Percentiles rank a stretch among this genome's conserved stretches.
These are phyloP conservation scores for Entelexis paramagnoliae DNA, from an alignment of 1,139 yeast genomes.

Conservation along the genomic window DNA sequence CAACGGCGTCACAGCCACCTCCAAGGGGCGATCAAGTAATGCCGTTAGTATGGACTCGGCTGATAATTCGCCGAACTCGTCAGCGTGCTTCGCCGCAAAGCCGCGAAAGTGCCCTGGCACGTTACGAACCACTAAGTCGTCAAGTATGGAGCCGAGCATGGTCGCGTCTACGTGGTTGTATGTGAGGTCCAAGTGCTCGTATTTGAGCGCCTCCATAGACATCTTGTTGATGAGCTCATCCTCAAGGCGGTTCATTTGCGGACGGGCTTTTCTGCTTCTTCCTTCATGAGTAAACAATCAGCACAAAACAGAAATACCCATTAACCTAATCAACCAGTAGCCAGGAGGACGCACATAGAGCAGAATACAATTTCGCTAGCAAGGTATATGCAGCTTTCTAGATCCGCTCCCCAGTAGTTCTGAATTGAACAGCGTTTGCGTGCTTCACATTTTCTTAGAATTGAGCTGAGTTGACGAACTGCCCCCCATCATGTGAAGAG, in stretches of 20 bases:
- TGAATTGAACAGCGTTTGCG: no score
- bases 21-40: constrained; percentile 14
- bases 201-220: constrained; percentile 16
- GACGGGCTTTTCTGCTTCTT: no score
- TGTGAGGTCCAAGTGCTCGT: not conserved
- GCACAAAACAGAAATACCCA: not conserved
- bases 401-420: no score
- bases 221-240: constrained; percentile 15
- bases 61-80: not conserved
- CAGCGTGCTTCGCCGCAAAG: not conserved
- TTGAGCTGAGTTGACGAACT: no score
- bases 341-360: no score
- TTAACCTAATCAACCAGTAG: no score
- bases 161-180: not conserved
- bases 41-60: constrained; percentile 3
- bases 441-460: no score
- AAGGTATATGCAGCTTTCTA: no score
- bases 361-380: no score
- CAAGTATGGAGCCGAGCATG: constrained; percentile 4
- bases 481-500: no score
- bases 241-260: not conserved
- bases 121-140: constrained; percentile 14
- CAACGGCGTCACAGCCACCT: constrained; percentile 33
- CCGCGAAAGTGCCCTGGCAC: constrained; percentile 15
- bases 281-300: not conserved